Conservation (phyloP, 768 basidiomycete species). For the Lactifluus hygrophoroides region DNA sequence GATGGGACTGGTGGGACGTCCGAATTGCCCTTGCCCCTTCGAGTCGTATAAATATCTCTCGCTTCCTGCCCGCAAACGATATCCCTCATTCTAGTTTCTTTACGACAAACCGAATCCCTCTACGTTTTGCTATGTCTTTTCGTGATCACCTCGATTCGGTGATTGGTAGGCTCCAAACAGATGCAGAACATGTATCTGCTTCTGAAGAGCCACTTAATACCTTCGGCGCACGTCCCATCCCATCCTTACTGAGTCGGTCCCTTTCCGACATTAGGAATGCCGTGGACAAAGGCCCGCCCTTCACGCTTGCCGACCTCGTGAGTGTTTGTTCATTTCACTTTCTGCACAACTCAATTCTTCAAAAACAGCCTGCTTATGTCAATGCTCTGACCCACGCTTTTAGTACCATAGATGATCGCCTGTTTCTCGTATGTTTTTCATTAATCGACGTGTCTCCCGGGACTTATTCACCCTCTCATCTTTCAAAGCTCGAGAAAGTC, state of each 20-base stretch:
- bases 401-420: constrained; percentile 13
- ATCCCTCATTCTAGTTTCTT: not conserved
- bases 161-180: not conserved
- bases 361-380: constrained; percentile 12
- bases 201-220: constrained; percentile 9
- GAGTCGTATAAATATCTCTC: constrained; percentile 9
- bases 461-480: not conserved
- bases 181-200: not conserved
- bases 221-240: not conserved
- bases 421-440: constrained; percentile 9
- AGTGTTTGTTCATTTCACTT: not conserved
- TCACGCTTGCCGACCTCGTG: constrained; percentile 14
- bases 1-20: too few species aligned
- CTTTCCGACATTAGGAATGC: constrained; percentile 5
- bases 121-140: not conserved
- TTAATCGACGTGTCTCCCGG: not conserved
- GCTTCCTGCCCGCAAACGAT: not conserved
- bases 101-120: not conserved
- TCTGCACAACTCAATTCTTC: not conserved
- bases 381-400: not conserved
- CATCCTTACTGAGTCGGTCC: not conserved
- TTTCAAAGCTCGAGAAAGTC: constrained; percentile 17
- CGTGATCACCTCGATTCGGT: not conserved
- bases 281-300: constrained; percentile 2
- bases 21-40: not conserved